phyloP scores from a whole-genome alignment of 352 stramenopile genomes.

The Salisapilia sapeloensis region DNA sequence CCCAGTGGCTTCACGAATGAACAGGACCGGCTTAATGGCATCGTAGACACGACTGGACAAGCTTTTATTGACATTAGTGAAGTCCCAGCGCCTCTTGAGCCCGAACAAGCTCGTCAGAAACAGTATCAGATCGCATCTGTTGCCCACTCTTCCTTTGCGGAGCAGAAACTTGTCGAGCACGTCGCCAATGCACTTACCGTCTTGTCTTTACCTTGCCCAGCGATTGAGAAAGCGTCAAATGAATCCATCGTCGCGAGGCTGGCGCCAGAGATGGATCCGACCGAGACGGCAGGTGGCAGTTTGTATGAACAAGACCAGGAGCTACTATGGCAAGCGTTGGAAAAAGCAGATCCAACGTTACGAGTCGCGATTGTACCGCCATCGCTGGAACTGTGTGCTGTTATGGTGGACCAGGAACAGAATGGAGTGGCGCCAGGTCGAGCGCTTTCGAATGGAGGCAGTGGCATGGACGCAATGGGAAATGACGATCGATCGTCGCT shows the following conservation, averaged over 20 bases:
- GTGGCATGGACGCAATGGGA: too few relatives aligned
- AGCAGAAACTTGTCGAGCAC: conserved; percentile 31
- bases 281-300: conserved; percentile 14
- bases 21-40: conserved; percentile 57
- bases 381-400: conserved; percentile 35
- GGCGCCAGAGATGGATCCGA: conserved; percentile 18
- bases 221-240: conserved; percentile 6
- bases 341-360: conserved; percentile 23
- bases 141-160: conserved; percentile 22
- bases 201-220: conserved; percentile 14
- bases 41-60: conserved; percentile 58
- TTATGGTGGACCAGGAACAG: conserved; percentile 26
- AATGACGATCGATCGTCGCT: too few relatives aligned
- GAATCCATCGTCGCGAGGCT: conserved; percentile 31
- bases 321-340: conserved; percentile 22
- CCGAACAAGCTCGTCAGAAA: conserved; percentile 52
- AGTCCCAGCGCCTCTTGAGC: conserved; percentile 59
- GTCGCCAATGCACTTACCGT: conserved; percentile 27
- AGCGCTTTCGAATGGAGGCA: conserved; percentile 16
- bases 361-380: conserved; percentile 27
- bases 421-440: conserved; percentile 8
- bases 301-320: conserved; percentile 46
- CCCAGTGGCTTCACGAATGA: conserved; percentile 41
- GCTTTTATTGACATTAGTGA: conserved; percentile 75
- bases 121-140: conserved; percentile 59